These are phyloP conservation scores for Citrus hindsii DNA, from an alignment of 345 rosid genomes.

Conservation along the genomic window DNA sequence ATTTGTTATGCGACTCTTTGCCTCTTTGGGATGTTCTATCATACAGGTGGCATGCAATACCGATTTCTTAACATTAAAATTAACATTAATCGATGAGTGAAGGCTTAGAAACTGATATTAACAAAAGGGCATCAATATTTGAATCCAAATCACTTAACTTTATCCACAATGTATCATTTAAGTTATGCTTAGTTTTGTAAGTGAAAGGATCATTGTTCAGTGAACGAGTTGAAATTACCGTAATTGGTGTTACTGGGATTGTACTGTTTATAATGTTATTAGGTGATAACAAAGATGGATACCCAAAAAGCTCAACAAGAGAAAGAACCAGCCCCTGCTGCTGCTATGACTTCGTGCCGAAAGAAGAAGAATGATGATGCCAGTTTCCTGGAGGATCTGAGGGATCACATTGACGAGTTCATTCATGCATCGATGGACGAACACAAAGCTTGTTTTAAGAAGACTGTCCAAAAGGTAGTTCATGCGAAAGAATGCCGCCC, in stretches of 20 bases:
- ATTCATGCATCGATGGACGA: conserved; percentile 81
- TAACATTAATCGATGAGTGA: not conserved
- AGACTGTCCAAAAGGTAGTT: conserved; percentile 65
- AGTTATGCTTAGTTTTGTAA: not conserved
- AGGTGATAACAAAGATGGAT: conserved; percentile 33
- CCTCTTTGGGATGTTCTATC: not conserved
- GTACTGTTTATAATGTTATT: not conserved
- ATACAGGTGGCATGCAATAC: not conserved
- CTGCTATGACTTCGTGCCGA: conserved; percentile 47
- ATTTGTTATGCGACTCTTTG: not conserved
- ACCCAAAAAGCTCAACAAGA: conserved; percentile 22
- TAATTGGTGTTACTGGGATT: not conserved
- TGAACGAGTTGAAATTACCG: not conserved
- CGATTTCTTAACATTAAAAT: not conserved
- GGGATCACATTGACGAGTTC: conserved; percentile 88
- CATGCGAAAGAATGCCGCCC: not conserved
- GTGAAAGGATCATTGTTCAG: not conserved
- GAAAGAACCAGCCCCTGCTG: conserved; percentile 18
- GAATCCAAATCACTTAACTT: not conserved
- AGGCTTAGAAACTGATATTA: not conserved
- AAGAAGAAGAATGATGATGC: conserved; percentile 72
- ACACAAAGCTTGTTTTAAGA: conserved; percentile 75
- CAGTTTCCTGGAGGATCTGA: conserved; percentile 67
- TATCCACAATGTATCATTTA: not conserved
- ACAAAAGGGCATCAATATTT: not conserved